Percentiles rank a stretch among this genome's conserved stretches.
These are phyloP conservation scores for Wickerhamiella musiphila DNA, from an alignment of 805 yeast genomes.

Conservation along the genomic window DNA sequence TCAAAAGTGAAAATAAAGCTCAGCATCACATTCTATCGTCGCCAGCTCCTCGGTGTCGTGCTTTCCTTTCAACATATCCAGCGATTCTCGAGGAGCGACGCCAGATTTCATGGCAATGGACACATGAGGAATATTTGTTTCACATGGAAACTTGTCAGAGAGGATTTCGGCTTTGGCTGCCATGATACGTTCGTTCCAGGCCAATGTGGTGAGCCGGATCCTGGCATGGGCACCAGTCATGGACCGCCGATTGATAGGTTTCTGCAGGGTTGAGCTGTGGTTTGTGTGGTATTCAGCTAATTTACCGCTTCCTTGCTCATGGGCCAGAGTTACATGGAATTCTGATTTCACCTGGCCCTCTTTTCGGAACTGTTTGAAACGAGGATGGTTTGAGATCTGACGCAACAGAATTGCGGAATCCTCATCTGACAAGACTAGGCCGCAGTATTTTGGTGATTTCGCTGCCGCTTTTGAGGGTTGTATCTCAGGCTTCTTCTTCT, in stretches of 20 bases:
- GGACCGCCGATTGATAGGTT: background rate
- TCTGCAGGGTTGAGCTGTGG: constrained; percentile 2
- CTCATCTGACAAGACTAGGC: constrained; percentile 22
- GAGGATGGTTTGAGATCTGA: constrained; percentile 8
- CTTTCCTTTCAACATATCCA: constrained; percentile 19
- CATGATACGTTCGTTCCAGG: constrained; percentile 35
- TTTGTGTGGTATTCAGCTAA: background rate
- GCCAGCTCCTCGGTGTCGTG: background rate
- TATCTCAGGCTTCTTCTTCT: no score
- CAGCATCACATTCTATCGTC: background rate
- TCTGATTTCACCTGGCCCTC: constrained; percentile 7
- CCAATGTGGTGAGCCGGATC: constrained; percentile 23
- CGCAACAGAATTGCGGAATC: constrained; percentile 11
- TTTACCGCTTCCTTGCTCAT: constrained; percentile 6
- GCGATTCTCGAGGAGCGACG: constrained; percentile 37
- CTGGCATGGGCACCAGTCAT: no score
- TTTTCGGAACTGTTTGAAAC: constrained; percentile 7
- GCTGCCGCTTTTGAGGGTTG: no score
- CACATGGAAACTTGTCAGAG: constrained; percentile 16
- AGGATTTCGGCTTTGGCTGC: constrained; percentile 34
- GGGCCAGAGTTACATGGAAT: constrained; percentile 23
- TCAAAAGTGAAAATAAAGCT: background rate
- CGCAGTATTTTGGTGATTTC: constrained; percentile 24
- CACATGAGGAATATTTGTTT: constrained; percentile 42
- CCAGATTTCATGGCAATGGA: constrained; percentile 47